Evolutionary conservation across 164 flowering plant species (phyloP).

Genomic region (Vitis cinerea): DNA sequence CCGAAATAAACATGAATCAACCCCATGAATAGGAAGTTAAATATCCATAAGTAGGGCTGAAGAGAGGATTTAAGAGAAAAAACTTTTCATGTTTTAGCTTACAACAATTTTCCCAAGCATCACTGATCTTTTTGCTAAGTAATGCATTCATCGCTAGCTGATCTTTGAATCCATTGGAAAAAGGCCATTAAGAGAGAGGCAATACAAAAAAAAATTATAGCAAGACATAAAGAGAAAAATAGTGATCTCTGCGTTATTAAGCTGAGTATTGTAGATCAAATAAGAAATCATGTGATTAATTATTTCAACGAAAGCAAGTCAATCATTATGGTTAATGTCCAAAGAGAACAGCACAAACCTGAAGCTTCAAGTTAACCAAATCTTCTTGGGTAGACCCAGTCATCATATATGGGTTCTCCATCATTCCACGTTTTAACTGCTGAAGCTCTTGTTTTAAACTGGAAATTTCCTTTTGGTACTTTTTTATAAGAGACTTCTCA

Average conservation of each 20-base stretch:
- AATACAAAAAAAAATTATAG: too few species aligned
- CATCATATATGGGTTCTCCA: conserved; percentile 42
- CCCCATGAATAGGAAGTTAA: neutral
- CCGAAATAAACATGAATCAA: neutral
- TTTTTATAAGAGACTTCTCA: conserved; percentile 87
- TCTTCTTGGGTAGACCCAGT: conserved; percentile 59
- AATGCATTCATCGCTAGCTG: too few species aligned
- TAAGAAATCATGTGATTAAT: too few species aligned
- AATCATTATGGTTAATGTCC: neutral
- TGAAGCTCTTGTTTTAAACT: conserved; percentile 70
- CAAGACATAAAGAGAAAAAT: too few species aligned
- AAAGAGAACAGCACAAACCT: conserved; percentile 42
- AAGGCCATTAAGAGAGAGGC: too few species aligned
- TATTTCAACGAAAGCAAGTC: too few species aligned
- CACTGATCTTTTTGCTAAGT: too few species aligned
- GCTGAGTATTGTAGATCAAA: too few species aligned
- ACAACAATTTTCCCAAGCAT: too few species aligned
- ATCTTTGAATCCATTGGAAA: too few species aligned
- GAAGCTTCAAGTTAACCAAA: conserved; percentile 71
- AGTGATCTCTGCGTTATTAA: too few species aligned
- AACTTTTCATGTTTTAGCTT: too few species aligned
- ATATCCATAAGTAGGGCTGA: neutral
- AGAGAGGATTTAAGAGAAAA: neutral
- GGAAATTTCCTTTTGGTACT: conserved; percentile 79
- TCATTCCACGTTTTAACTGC: conserved; percentile 62